These are phyloP conservation scores for Cryomyces antarcticus DNA, from an alignment of 495 filamentous ascomycete species.

Conservation along the genomic window DNA sequence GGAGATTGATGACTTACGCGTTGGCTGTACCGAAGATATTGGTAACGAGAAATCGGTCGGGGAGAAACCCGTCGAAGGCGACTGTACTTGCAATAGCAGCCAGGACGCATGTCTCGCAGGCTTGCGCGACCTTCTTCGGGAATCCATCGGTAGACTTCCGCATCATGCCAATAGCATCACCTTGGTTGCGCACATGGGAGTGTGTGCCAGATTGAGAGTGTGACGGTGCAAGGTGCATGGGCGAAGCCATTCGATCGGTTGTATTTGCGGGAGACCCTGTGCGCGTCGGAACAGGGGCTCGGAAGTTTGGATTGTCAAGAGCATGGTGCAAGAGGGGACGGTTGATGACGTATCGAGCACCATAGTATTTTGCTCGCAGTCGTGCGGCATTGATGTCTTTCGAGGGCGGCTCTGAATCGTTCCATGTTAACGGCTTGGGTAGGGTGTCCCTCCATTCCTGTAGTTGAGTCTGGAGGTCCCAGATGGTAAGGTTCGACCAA, in stretches of 20 bases:
- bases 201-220: no score
- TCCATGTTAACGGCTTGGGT: constrained; percentile 36
- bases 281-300: no score
- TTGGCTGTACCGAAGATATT: constrained; percentile 92
- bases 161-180: no score
- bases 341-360: constrained; percentile 75
- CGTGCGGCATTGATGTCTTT: constrained; percentile 64
- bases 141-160: no score
- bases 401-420: constrained; percentile 44
- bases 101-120: constrained; percentile 27
- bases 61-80: constrained; percentile 60
- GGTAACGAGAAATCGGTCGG: constrained; percentile 52
- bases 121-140: no score
- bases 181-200: no score
- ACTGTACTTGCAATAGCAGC: constrained; percentile 69
- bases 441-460: constrained; percentile 24
- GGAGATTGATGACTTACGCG: constrained; percentile 43
- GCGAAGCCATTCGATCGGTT: no score
- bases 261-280: no score
- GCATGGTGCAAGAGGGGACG: constrained; percentile 54
- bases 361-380: constrained; percentile 84
- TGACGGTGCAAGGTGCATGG: no score
- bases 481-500: neutral
- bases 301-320: constrained; percentile 23
- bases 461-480: constrained; percentile 9